phyloP scores from a whole-genome alignment of 2,329 filamentous ascomycete genomes.

The Colletotrichum musicola region DNA sequence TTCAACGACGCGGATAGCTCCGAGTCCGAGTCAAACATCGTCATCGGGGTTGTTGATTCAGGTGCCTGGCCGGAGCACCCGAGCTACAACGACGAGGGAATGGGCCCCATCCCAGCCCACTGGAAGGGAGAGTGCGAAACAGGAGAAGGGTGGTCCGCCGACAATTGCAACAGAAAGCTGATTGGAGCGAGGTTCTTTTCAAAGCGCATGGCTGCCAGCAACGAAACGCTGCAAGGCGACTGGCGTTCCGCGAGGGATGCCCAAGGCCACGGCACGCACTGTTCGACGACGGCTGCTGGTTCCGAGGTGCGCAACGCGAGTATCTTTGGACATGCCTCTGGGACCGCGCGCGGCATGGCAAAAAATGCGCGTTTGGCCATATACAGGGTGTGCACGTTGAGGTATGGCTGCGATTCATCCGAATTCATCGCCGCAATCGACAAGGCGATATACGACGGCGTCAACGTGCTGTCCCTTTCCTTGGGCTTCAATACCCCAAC shows the following conservation, averaged over 20 bases:
- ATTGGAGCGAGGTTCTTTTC: constrained; percentile 34
- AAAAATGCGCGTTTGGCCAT: constrained; percentile 15
- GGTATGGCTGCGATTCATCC: background rate
- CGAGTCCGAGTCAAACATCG: constrained; percentile 24
- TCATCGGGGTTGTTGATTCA: constrained; percentile 36
- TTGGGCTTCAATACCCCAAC: background rate
- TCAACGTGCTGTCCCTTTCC: constrained; percentile 17
- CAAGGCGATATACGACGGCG: constrained; percentile 25
- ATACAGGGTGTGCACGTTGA: constrained; percentile 23
- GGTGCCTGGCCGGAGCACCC: constrained; percentile 39
- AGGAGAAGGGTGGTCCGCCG: constrained; percentile 19
- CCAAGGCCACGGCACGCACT: constrained; percentile 22
- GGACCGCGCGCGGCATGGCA: constrained; percentile 24
- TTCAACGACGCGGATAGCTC: background rate
- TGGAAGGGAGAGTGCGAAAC: constrained; percentile 37
- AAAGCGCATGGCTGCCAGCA: constrained; percentile 16
- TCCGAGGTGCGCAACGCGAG: background rate
- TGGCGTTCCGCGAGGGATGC: constrained; percentile 6
- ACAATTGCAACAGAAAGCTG: constrained; percentile 37
- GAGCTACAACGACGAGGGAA: constrained; percentile 33
- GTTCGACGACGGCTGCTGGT: constrained; percentile 19
- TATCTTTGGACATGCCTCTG: constrained; percentile 13
- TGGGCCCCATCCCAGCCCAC: constrained; percentile 24
- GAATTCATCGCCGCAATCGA: constrained; percentile 25
- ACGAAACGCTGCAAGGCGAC: no score